Evolutionary conservation across 2,329 filamentous ascomycete genomes (phyloP).

Genomic region (Gyromitra esculenta): DNA sequence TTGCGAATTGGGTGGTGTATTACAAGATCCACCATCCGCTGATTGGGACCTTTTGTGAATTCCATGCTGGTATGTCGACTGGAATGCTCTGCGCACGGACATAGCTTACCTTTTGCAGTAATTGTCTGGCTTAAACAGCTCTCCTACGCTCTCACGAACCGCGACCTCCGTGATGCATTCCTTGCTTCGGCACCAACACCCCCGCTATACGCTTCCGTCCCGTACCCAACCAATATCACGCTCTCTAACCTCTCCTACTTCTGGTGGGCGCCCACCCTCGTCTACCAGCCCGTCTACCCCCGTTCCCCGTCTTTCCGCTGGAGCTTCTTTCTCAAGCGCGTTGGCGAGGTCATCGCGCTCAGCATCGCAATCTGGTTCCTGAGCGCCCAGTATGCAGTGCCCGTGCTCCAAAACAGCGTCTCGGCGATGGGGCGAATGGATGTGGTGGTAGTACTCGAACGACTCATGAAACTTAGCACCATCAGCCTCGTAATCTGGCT

Average conservation of each 20-base stretch:
- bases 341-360: conserved; percentile 79
- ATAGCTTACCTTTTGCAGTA: conserved; percentile 62
- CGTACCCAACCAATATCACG: conserved; percentile 92
- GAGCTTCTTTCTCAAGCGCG: conserved; percentile 84
- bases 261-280: conserved; percentile 95
- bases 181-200: conserved; percentile 78
- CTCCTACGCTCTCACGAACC: conserved; percentile 95
- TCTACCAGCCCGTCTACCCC: conserved; percentile 97
- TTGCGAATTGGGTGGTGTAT: conserved; percentile 88
- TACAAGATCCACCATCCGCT: conserved; percentile 90
- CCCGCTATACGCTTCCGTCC: conserved; percentile 80
- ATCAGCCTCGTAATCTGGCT: conserved; percentile 97
- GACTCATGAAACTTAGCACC: conserved; percentile 92
- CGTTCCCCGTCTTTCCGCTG: conserved; percentile 83
- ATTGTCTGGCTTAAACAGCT: conserved; percentile 96
- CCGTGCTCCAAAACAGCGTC: conserved; percentile 87
- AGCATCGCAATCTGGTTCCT: conserved; percentile 94
- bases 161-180: conserved; percentile 90
- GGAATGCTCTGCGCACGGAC: background rate
- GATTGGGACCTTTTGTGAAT: conserved; percentile 87
- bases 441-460: conserved; percentile 81
- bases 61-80: conserved; percentile 71
- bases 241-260: conserved; percentile 90
- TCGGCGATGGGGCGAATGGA: conserved; percentile 85
- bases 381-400: conserved; percentile 91